Conservation (phyloP, 1,284 basidiomycete species). For the Athelia psychrophila region DNA sequence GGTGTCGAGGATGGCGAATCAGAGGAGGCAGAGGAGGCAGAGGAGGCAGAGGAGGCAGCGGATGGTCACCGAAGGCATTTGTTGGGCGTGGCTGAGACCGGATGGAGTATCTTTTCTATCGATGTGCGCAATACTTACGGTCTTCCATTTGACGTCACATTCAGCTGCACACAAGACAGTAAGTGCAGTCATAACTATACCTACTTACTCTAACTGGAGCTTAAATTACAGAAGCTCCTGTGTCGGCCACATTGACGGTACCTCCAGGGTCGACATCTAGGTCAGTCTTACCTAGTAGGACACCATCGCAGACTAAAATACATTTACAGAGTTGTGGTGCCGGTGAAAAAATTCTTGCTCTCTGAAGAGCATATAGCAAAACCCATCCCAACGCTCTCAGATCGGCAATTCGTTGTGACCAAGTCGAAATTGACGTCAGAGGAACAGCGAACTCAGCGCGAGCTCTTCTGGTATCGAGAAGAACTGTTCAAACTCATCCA, state of each 20-base stretch:
- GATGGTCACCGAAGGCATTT: not conserved
- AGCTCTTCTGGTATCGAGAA: conserved; percentile 94
- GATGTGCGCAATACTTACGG: conserved; percentile 90
- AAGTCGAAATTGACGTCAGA: conserved; percentile 60
- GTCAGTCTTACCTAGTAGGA: conserved; percentile 33
- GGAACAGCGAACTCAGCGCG: conserved; percentile 63
- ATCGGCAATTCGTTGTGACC: conserved; percentile 90
- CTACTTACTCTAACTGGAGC: conserved; percentile 4
- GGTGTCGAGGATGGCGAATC: conserved; percentile 13
- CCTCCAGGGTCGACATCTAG: conserved; percentile 83
- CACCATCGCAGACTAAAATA: not conserved
- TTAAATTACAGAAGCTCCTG: conserved; percentile 33
- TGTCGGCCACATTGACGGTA: conserved; percentile 53
- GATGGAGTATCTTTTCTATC: conserved; percentile 83
- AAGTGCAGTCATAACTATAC: conserved; percentile 13
- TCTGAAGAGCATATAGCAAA: conserved; percentile 52
- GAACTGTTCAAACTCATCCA: conserved; percentile 68
- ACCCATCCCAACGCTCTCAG: conserved; percentile 81
- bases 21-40: conserved; percentile 5
- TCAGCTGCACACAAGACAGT: conserved; percentile 68
- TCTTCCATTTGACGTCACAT: conserved; percentile 82
- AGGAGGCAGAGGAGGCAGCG: no score
- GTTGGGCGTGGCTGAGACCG: conserved; percentile 44
- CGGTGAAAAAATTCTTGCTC: conserved; percentile 69
- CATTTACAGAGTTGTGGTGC: conserved; percentile 61